Evolutionary conservation across 169 alveolate species (phyloP).

Genomic region (Eimeria maxima): DNA sequence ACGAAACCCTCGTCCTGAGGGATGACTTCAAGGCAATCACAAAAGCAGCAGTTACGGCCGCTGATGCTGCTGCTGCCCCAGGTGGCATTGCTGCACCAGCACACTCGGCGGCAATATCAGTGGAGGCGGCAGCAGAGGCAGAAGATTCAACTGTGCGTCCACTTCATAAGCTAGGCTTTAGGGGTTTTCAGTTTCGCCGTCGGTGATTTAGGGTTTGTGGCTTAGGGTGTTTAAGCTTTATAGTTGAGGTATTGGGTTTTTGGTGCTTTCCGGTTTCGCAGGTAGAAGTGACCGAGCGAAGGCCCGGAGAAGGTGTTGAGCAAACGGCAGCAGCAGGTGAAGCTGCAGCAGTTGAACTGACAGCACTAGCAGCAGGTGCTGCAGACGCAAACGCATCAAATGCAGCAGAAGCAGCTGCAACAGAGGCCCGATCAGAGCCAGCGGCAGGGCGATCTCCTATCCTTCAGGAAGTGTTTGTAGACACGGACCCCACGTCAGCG

Average conservation of each 20-base stretch:
- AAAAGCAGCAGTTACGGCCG: background rate
- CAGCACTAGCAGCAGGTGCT: no score
- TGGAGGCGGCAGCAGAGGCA: background rate
- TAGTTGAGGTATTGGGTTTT: no score
- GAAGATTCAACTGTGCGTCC: no score
- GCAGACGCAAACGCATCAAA: no score
- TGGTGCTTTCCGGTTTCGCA: no score
- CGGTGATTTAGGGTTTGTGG: no score
- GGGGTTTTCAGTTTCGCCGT: no score
- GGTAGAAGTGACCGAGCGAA: no score
- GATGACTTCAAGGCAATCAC: conserved; percentile 6
- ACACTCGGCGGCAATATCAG: background rate
- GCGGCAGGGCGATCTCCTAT: background rate
- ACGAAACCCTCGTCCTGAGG: background rate
- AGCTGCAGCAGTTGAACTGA: no score
- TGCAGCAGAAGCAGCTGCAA: background rate
- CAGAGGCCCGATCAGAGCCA: background rate
- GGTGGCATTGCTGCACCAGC: background rate
- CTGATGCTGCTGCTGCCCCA: background rate
- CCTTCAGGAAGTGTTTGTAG: background rate
- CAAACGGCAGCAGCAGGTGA: no score
- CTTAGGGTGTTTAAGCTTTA: background rate
- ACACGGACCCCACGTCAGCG: background rate
- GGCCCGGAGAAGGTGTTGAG: no score
- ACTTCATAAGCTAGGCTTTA: no score